Percentiles rank a stretch among this genome's conserved stretches.
Conservation (phyloP, 805 yeast species). For the Kluyveromyces lactis region DNA sequence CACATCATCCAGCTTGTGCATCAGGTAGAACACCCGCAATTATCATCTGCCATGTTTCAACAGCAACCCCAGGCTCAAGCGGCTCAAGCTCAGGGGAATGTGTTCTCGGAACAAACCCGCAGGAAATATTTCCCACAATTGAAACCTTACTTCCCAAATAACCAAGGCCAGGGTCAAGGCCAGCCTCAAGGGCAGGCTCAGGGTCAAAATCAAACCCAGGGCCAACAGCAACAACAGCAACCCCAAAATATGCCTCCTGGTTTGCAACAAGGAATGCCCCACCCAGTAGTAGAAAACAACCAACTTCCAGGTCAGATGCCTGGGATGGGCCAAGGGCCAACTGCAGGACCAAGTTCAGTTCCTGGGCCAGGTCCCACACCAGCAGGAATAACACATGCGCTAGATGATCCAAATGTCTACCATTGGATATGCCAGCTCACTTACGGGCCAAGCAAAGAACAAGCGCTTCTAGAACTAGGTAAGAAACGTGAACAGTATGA, state of each 20-base stretch:
- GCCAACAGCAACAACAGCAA: too few relatives aligned
- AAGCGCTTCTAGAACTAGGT: slow-evolving; percentile 86
- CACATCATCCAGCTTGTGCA: too few relatives aligned
- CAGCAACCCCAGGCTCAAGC: neutral
- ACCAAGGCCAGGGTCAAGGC: slow-evolving; percentile 6
- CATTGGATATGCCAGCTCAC: slow-evolving; percentile 87
- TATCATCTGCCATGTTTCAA: neutral
- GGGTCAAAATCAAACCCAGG: neutral
- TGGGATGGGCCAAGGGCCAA: neutral
- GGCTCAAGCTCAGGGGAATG: neutral
- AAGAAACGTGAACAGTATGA: slow-evolving; percentile 92
- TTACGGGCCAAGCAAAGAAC: slow-evolving; percentile 85
- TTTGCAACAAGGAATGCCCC: neutral
- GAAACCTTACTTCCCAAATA: slow-evolving; percentile 3
- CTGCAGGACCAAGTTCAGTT: neutral
- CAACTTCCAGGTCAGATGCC: neutral
- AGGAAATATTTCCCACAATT: slow-evolving; percentile 4
- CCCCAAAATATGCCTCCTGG: too few relatives aligned
- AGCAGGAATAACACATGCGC: slow-evolving; percentile 29
- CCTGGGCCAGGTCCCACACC: neutral
- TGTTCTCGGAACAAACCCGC: slow-evolving; percentile 3
- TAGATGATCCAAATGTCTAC: slow-evolving; percentile 75
- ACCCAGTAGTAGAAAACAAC: neutral
- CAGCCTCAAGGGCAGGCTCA: slow-evolving; percentile 7
- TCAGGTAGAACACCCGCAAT: too few relatives aligned